A percentile compares a stretch with the other conserved stretches of the same genome.
Conservation (phyloP, 306 rosid species). For the Comarum palustre region DNA sequence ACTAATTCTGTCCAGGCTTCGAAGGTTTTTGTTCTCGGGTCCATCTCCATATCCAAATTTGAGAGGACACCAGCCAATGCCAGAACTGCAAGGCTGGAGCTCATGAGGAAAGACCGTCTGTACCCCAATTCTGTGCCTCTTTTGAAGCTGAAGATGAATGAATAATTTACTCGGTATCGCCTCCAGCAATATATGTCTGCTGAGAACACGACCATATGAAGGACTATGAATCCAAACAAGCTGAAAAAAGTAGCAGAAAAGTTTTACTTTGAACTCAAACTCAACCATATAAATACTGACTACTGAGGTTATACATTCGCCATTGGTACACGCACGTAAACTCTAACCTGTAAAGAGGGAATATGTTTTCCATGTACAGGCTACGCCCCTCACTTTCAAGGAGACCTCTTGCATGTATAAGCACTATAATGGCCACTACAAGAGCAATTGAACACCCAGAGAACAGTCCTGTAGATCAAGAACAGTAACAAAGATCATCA, state of each 20-base stretch:
- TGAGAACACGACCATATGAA: conserved; percentile 52
- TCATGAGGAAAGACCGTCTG: conserved; percentile 51
- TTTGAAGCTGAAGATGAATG: conserved; percentile 73
- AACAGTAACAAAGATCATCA: conserved; percentile 1
- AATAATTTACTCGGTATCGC: conserved; percentile 61
- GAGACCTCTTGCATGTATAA: conserved; percentile 57
- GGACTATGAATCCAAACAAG: conserved; percentile 62
- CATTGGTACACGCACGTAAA: background rate
- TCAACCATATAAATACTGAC: background rate
- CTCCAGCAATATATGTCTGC: conserved; percentile 62
- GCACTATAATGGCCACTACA: conserved; percentile 40
- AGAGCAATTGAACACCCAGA: conserved; percentile 56
- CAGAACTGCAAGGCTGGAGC: conserved; percentile 43
- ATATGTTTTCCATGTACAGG: conserved; percentile 54
- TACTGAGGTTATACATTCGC: background rate
- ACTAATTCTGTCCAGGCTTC: conserved; percentile 42
- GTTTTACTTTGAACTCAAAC: background rate
- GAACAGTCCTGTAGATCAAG: conserved; percentile 36
- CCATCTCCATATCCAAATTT: conserved; percentile 53
- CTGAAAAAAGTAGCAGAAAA: conserved; percentile 35
- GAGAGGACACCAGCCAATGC: conserved; percentile 49
- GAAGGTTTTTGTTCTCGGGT: conserved; percentile 30
- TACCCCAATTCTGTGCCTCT: conserved; percentile 71
- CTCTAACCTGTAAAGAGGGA: conserved; percentile 73
- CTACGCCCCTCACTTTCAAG: conserved; percentile 24